Evolutionary conservation across 2,329 filamentous ascomycete genomes (phyloP).

Genomic region (Beauveria pseudobassiana): DNA sequence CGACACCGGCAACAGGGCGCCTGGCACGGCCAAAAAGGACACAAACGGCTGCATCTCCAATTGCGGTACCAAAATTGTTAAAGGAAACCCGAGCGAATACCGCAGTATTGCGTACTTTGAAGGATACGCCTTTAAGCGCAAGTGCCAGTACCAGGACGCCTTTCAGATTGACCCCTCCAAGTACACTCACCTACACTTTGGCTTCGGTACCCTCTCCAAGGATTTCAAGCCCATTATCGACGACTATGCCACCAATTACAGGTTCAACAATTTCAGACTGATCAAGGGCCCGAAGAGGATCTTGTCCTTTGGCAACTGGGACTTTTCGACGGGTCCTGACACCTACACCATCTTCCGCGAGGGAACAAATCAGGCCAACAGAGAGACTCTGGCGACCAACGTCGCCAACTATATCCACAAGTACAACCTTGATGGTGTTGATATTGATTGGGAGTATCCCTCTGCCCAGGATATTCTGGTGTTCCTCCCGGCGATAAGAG

Average conservation of each 20-base stretch:
- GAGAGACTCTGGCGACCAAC: conserved; percentile 22
- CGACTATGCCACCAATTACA: too few relatives aligned
- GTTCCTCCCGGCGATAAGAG: too few relatives aligned
- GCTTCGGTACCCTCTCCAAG: conserved; percentile 18
- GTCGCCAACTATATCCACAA: conserved; percentile 14
- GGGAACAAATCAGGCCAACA: conserved; percentile 24
- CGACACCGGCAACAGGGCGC: conserved; percentile 6
- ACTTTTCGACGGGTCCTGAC: conserved; percentile 28
- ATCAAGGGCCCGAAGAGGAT: too few relatives aligned
- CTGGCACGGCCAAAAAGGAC: conserved; percentile 9
- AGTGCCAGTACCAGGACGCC: conserved; percentile 19
- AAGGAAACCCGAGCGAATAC: conserved; percentile 3
- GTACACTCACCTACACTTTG: conserved; percentile 20
- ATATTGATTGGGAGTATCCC: conserved; percentile 12
- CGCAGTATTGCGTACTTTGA: conserved; percentile 18
- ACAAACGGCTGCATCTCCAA: conserved; percentile 12
- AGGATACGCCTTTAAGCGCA: conserved; percentile 9
- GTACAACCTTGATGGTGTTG: conserved; percentile 5
- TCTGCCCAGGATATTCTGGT: not conserved
- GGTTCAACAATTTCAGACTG: too few relatives aligned
- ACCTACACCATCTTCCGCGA: conserved; percentile 31
- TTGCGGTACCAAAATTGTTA: conserved; percentile 3
- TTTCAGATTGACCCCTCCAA: conserved; percentile 15
- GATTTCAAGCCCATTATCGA: conserved; percentile 12
- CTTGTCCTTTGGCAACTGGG: conserved; percentile 14